A percentile compares a stretch with the other conserved stretches of the same genome.
Evolutionary conservation across 495 filamentous ascomycete species (phyloP).

Genomic region (Aspergillus ellipticus): DNA sequence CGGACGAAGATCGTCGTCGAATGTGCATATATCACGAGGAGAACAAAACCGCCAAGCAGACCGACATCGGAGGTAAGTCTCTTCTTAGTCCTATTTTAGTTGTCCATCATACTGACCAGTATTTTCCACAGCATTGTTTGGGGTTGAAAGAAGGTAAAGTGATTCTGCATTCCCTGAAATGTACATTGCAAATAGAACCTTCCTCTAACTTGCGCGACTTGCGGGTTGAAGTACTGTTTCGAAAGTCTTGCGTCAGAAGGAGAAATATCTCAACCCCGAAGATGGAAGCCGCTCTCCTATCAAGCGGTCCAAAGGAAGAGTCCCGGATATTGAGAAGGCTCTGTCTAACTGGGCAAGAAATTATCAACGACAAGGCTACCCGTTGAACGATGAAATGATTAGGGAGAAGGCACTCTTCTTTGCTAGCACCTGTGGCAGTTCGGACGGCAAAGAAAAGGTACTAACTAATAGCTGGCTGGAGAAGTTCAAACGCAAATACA

Average conservation of each 20-base stretch:
- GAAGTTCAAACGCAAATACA: constrained; percentile 95
- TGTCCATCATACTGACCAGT: constrained; percentile 25
- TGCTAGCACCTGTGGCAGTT: constrained; percentile 67
- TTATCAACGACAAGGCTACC: constrained; percentile 68
- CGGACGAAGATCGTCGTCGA: constrained; percentile 81
- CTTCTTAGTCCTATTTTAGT: neutral
- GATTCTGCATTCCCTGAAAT: neutral
- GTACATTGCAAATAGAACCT: neutral
- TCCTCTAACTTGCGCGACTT: constrained; percentile 20
- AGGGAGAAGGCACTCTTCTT: constrained; percentile 86
- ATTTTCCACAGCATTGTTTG: constrained; percentile 70
- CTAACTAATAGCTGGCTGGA: constrained; percentile 81
- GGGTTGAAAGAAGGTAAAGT: constrained; percentile 92
- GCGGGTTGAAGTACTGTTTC: constrained; percentile 78
- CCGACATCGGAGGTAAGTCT: constrained; percentile 85
- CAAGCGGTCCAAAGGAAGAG: constrained; percentile 85
- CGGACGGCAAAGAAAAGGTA: constrained; percentile 73
- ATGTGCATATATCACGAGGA: constrained; percentile 98
- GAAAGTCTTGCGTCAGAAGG: constrained; percentile 93
- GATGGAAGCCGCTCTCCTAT: constrained; percentile 85
- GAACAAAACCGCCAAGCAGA: constrained; percentile 92
- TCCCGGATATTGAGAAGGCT: constrained; percentile 93
- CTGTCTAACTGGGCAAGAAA: constrained; percentile 85
- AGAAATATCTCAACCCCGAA: constrained; percentile 89
- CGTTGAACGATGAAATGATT: constrained; percentile 78